Evolutionary conservation across 2,329 filamentous ascomycete genomes (phyloP), one percentile per base, ranked within the genome.

Genomic region (Dothideomycetes sp.): DNA sequence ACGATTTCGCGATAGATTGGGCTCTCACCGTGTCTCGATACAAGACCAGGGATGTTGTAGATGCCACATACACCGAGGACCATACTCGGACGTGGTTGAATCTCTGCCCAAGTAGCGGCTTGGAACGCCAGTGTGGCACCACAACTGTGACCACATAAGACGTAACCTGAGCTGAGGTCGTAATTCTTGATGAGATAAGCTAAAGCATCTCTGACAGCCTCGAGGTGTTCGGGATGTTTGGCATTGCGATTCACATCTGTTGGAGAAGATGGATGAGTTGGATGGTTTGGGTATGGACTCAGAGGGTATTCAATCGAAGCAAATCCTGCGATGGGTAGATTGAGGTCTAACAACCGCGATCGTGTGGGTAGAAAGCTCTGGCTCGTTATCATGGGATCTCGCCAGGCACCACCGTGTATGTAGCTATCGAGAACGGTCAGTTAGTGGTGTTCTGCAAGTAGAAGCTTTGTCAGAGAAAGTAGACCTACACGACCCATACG

Each of bases 291-390:
- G 49, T 70, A 64, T 2, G 73, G 66, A 5, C 73, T 76, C 35
- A 82, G 72, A 25, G 76, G 70, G 65, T 82, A 82, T 58, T 78
- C 73, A 44, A 82, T 55, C 31, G 77, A 79, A 19, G 77, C 73
- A 53, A 83, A 74, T 45, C 73, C 80, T 16, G 73, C 71, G 43
- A 84, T 64, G 2, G 28, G 20, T 49, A 19, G 7, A 52, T 41
- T 3, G 34, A 44, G 6, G 51, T 52, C 13, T 45, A n/a, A n/a
- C n/a, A n/a, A n/a, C n/a, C n/a, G n/a, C n/a, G n/a, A n/a, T n/a
- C n/a, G n/a, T n/a, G n/a, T n/a, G n/a, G n/a, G n/a, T n/a, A n/a
- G n/a, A n/a, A 68, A 54, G 47, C 55, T 56, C 22, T 50, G 25
- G 2, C 59, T 53, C 29, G 52, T 55, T 47, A 67, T 62, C n/a